Conservation (phyloP, 495 filamentous ascomycete genomes). For the Astrothelium subdiscretum region DNA sequence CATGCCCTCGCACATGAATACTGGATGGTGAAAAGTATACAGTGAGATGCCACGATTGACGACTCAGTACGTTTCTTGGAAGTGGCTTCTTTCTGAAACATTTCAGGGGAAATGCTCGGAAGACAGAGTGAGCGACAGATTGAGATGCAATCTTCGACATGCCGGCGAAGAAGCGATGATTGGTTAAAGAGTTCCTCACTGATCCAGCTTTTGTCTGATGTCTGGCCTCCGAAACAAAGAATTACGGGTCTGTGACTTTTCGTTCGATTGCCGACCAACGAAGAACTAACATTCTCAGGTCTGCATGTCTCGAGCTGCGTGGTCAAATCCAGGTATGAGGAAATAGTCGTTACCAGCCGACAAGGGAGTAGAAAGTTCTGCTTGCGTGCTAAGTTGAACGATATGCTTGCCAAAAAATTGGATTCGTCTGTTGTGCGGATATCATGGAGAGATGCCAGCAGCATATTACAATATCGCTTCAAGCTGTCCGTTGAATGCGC, state of each 20-base stretch:
- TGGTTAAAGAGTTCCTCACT: background rate
- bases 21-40: slow-evolving; percentile 33
- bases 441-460: background rate
- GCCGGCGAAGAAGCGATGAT: background rate
- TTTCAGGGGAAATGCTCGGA: background rate
- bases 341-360: background rate
- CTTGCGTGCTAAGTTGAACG: background rate
- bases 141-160: background rate
- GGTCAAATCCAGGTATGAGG: background rate
- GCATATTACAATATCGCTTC: background rate
- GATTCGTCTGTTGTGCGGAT: background rate
- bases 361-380: background rate
- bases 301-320: background rate
- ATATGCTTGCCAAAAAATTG: background rate
- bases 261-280: background rate
- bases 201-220: background rate
- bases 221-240: background rate
- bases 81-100: background rate
- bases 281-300: background rate
- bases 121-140: background rate
- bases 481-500: background rate
- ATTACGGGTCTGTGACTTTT: no score
- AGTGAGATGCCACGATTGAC: background rate
- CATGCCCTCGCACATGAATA: slow-evolving; percentile 35
- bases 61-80: no score